Base-by-base conservation (phyloP, 805 yeast species). In the Deakozyma indianensis region DNA sequence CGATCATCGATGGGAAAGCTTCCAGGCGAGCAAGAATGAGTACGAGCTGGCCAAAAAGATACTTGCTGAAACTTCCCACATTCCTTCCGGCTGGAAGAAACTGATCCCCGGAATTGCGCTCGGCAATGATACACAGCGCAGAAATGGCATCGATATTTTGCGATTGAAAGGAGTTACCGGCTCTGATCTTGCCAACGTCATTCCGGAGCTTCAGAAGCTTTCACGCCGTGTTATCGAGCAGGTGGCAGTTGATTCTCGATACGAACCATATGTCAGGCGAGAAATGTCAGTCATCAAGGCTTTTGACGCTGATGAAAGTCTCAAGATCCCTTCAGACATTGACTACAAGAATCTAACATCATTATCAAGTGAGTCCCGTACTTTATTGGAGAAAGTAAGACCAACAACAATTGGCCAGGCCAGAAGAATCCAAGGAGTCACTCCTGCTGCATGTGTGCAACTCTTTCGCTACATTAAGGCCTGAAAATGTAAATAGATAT, bases 341-440 rank as follows among this genome's bases (percentile, higher is more conserved):
- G 80, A 79, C 51, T 90, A 88, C 58, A 54, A 70, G 11, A 56
- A 66, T 14, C 53, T 80, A 43, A 70, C 75, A 16, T 75, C 84
- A 0, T 63, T 90, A n/a, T 83, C 94, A 1, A 69, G 74, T 22
- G 96, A 90, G 57, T 88, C 79, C 23, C 74, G 82, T 47, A 68
- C 67, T 16, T 63, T 83, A 9, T 66, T 92, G 45, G 83, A 85
- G 54, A 69, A 71, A 9, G 77, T 85, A 15, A 80, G 83, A 50
- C 98, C 98, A 0, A 75, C 76, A 45, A 92, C 96, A 0, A 76
- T 92, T 41, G 97, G 97, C 0, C 97, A 92, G 59, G 97, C 97
- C 0, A 73, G 95, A 58, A 70, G 97, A 53, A 82, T 90, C 11
- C 94, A 92, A 56, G 97, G 98, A 0, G 78, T 92, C 2, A 90